phyloP scores from a whole-genome alignment of 495 filamentous ascomycete genomes.

The Xylaria nigripes region DNA sequence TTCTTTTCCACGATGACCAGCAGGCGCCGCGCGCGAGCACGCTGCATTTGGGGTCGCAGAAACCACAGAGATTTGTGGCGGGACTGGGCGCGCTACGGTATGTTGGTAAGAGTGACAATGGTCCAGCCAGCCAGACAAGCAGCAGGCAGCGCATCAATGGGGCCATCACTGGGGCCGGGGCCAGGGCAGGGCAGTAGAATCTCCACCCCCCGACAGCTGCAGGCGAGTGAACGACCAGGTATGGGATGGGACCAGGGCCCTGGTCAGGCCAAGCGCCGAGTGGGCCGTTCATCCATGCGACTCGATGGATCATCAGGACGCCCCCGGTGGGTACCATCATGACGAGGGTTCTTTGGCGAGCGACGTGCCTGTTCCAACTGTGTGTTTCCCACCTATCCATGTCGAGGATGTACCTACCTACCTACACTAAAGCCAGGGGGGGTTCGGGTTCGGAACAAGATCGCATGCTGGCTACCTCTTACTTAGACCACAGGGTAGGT shows the following conservation, averaged over 20 bases:
- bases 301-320: conserved; percentile 13
- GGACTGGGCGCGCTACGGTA: conserved; percentile 14
- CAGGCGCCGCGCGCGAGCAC: conserved; percentile 10
- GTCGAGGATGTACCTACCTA: neutral
- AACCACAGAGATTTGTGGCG: conserved; percentile 12
- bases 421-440: conserved; percentile 4
- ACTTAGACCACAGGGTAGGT: neutral
- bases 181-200: neutral
- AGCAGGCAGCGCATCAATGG: conserved; percentile 1
- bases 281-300: conserved; percentile 11
- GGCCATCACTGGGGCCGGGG: neutral
- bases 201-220: conserved; percentile 5
- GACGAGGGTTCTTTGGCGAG: conserved; percentile 12
- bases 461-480: conserved; percentile 12
- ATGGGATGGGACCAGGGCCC: conserved; percentile 5
- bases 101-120: conserved; percentile 4
- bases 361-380: conserved; percentile 11
- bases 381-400: conserved; percentile 11
- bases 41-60: conserved; percentile 9
- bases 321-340: conserved; percentile 2
- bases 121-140: conserved; percentile 11
- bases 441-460: conserved; percentile 7
- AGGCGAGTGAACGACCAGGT: conserved; percentile 3
- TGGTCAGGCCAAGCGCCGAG: conserved; percentile 9
- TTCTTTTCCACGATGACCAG: conserved; percentile 13